Evolutionary conservation across 2,329 filamentous ascomycete genomes (phyloP).

Genomic region (Didymella sp.): DNA sequence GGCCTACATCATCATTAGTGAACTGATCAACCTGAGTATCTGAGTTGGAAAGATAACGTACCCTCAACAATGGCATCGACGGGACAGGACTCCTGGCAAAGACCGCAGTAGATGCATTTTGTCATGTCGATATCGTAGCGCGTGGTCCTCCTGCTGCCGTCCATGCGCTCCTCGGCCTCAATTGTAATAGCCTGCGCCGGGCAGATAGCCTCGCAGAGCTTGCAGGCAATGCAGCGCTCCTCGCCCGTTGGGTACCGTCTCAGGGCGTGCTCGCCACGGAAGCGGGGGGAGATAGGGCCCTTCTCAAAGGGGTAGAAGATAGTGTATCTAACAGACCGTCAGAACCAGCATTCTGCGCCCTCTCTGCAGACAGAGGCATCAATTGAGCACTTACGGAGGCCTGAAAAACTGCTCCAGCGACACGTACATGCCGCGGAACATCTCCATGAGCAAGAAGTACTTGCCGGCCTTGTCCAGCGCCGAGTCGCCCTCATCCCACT

Average conservation of each 20-base stretch:
- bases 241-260: slow-evolving; percentile 96
- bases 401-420: slow-evolving; percentile 97
- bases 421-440: slow-evolving; percentile 97
- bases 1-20: slow-evolving; percentile 54
- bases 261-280: slow-evolving; percentile 97
- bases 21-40: neutral
- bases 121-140: slow-evolving; percentile 99
- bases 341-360: slow-evolving; percentile 26
- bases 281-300: slow-evolving; percentile 95
- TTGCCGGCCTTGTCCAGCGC: slow-evolving; percentile 84
- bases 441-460: slow-evolving; percentile 95
- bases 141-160: slow-evolving; percentile 92
- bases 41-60: slow-evolving; percentile 51
- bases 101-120: slow-evolving; percentile 99
- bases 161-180: slow-evolving; percentile 96
- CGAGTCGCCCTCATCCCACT: slow-evolving; percentile 83
- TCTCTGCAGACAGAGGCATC: slow-evolving; percentile 15
- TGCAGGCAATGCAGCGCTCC: slow-evolving; percentile 99
- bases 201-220: slow-evolving; percentile 98
- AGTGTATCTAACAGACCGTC: slow-evolving; percentile 73
- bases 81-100: slow-evolving; percentile 98
- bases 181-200: slow-evolving; percentile 98
- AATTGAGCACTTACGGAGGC: slow-evolving; percentile 77
- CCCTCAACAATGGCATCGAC: slow-evolving; percentile 91
- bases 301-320: slow-evolving; percentile 99